These are phyloP conservation scores for Crucibulum laeve DNA, from an alignment of 768 basidiomycete species.

Conservation along the genomic window DNA sequence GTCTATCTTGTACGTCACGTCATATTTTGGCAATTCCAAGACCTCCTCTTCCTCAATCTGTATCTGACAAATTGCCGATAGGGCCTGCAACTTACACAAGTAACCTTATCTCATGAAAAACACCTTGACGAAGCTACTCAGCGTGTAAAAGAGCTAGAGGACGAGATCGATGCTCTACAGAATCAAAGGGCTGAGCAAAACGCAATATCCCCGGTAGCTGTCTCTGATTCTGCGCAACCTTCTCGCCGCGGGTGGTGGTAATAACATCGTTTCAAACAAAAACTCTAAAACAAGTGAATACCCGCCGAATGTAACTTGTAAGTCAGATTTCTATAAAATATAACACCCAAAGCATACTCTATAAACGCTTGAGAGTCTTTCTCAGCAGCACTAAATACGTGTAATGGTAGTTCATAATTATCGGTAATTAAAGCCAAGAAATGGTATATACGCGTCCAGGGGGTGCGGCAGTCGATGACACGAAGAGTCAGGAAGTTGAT, in stretches of 20 bases:
- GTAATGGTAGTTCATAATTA: neutral
- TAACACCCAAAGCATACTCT: too few species aligned
- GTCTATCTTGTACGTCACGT: conserved; percentile 61
- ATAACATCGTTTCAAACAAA: neutral
- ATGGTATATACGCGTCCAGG: neutral
- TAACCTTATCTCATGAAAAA: conserved; percentile 65
- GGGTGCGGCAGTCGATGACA: neutral
- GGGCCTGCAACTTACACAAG: conserved; percentile 65
- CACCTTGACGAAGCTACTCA: conserved; percentile 58
- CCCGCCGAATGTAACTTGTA: too few species aligned
- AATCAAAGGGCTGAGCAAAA: conserved; percentile 16
- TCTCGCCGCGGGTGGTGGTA: neutral
- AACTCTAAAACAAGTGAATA: conserved; percentile 4
- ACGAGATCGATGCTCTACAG: conserved; percentile 46
- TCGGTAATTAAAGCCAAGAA: neutral
- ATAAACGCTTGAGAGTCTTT: too few species aligned
- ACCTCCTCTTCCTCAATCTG: neutral
- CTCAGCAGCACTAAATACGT: too few species aligned
- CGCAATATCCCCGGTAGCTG: neutral
- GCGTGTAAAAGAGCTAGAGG: conserved; percentile 53
- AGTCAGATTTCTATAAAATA: too few species aligned
- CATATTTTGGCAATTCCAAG: neutral
- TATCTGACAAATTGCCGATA: conserved; percentile 18
- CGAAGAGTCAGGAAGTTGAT: neutral
- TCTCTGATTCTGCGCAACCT: neutral